phyloP scores from a whole-genome alignment of 176 grass and related monocot genomes.

The Oryza nivara region DNA sequence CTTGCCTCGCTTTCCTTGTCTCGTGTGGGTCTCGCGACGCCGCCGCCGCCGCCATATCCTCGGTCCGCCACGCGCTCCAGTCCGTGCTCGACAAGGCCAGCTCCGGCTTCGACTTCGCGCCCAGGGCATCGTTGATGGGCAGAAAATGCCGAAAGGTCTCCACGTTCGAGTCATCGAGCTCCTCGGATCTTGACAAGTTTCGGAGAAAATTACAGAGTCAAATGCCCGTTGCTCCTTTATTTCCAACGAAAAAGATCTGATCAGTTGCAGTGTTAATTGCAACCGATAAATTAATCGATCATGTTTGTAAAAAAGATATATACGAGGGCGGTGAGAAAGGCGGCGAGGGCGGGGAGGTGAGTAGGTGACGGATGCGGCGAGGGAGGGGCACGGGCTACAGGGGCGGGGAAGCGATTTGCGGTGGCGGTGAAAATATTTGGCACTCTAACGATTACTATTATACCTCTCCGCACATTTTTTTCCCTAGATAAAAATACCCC shows the following conservation, averaged over 20 bases:
- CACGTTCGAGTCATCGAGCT: slow-evolving; percentile 70
- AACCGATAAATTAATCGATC: background rate
- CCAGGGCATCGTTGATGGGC: slow-evolving; percentile 47
- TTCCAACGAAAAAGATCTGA: background rate
- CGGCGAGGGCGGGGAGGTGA: too few relatives aligned
- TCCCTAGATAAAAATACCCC: too few relatives aligned
- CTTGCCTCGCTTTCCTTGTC: slow-evolving; percentile 50
- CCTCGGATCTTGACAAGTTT: slow-evolving; percentile 56
- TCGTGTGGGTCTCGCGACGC: slow-evolving; percentile 23
- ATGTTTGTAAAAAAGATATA: too few relatives aligned
- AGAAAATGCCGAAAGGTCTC: slow-evolving; percentile 65
- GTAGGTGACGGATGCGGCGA: too few relatives aligned
- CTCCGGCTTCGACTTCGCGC: slow-evolving; percentile 59
- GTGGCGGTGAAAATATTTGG: too few relatives aligned
- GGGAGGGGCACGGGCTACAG: too few relatives aligned
- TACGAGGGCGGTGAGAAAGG: too few relatives aligned
- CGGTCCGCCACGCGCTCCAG: slow-evolving; percentile 62
- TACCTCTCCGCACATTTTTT: too few relatives aligned
- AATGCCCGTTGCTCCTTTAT: background rate
- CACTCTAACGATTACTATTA: too few relatives aligned
- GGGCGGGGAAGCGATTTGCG: too few relatives aligned
- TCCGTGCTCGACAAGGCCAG: slow-evolving; percentile 59
- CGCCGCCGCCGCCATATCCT: slow-evolving; percentile 23
- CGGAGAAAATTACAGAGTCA: background rate
- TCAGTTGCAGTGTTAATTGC: background rate